These are phyloP conservation scores for Aspergillus sojae DNA, from an alignment of 2,329 filamentous ascomycete genomes.

Conservation along the genomic window DNA sequence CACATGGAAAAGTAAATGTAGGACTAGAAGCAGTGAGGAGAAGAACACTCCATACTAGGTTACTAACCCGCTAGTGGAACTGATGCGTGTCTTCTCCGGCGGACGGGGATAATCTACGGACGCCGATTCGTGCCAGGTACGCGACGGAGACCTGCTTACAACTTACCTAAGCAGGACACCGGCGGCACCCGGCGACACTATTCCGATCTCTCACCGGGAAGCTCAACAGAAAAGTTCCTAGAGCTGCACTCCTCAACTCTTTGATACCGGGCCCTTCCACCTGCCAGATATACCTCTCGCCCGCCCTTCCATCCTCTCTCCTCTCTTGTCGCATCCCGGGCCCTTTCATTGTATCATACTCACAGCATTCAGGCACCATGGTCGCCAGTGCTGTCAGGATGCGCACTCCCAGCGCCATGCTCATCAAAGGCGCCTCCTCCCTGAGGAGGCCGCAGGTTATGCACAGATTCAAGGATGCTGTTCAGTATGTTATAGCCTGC, in stretches of 20 bases:
- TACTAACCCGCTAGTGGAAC: slow-evolving; percentile 14
- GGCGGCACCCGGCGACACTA: slow-evolving; percentile 29
- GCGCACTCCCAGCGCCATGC: slow-evolving; percentile 47
- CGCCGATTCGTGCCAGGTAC: slow-evolving; percentile 19
- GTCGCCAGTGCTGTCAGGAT: slow-evolving; percentile 54
- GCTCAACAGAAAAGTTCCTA: slow-evolving; percentile 48
- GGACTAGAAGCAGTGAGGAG: slow-evolving; percentile 23
- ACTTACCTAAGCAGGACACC: slow-evolving; percentile 26
- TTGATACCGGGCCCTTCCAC: slow-evolving; percentile 32
- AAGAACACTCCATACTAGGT: slow-evolving; percentile 7
- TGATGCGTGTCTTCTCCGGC: slow-evolving; percentile 36
- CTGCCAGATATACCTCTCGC: slow-evolving; percentile 25
- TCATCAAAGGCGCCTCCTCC: slow-evolving; percentile 43
- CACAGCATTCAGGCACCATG: slow-evolving; percentile 51
- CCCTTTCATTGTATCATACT: slow-evolving; percentile 24
- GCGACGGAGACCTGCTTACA: slow-evolving; percentile 9
- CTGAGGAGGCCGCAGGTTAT: slow-evolving; percentile 50
- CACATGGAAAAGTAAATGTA: slow-evolving; percentile 31
- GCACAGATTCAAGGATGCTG: slow-evolving; percentile 46
- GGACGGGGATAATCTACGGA: slow-evolving; percentile 27
- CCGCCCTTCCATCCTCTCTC: slow-evolving; percentile 22
- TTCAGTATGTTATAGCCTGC: slow-evolving; percentile 38
- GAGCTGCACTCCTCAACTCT: slow-evolving; percentile 31
- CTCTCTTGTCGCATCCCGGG: slow-evolving; percentile 26
- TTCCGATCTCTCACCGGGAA: slow-evolving; percentile 43